These are phyloP conservation scores for Thelephora ganbajun DNA, from an alignment of 768 basidiomycete genomes.

Conservation along the genomic window DNA sequence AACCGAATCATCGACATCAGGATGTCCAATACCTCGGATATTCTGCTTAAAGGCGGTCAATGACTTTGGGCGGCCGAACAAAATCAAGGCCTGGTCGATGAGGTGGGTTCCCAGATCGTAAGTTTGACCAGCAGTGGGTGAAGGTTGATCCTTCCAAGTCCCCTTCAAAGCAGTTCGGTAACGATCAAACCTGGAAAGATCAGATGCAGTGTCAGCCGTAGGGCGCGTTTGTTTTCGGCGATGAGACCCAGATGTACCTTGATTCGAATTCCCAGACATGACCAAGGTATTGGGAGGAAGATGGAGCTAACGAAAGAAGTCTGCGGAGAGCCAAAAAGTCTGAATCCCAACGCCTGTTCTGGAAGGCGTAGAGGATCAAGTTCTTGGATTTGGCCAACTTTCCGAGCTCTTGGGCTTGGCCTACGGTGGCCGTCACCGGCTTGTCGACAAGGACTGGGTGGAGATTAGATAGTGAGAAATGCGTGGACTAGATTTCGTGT, in stretches of 20 bases:
- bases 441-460: constrained; percentile 64
- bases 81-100: constrained; percentile 59
- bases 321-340: constrained; percentile 57
- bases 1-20: constrained; percentile 55
- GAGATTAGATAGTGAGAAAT: neutral
- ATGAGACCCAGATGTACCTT: constrained; percentile 29
- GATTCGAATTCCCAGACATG: constrained; percentile 61
- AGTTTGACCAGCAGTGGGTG: constrained; percentile 47
- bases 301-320: constrained; percentile 39
- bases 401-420: constrained; percentile 47
- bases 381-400: constrained; percentile 42
- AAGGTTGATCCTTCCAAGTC: constrained; percentile 67
- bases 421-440: constrained; percentile 49
- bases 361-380: constrained; percentile 56
- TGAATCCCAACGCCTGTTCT: constrained; percentile 68
- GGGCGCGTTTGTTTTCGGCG: neutral
- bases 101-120: constrained; percentile 76
- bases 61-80: constrained; percentile 62
- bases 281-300: constrained; percentile 42
- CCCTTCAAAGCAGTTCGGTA: constrained; percentile 51
- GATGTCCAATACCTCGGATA: constrained; percentile 46
- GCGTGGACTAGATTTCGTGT: neutral
- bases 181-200: constrained; percentile 47
- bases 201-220: neutral
- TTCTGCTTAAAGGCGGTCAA: constrained; percentile 64